Evolutionary conservation across 2,329 filamentous ascomycete genomes (phyloP).

Genomic region (Aspergillus amoenus): DNA sequence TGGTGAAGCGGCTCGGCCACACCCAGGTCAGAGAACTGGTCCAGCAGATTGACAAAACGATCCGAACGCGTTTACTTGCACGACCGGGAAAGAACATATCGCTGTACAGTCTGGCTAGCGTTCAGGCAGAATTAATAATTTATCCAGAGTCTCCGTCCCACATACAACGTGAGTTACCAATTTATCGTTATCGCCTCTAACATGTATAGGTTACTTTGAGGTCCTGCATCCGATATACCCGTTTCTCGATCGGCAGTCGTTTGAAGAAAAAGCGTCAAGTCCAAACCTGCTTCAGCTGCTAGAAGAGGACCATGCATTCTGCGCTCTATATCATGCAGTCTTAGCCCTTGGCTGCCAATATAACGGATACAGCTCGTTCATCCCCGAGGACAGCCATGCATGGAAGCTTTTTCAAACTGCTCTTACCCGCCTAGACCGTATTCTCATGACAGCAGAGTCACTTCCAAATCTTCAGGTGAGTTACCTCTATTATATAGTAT

Average conservation of each 20-base stretch:
- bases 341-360: slow-evolving; percentile 40
- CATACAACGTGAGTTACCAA: not conserved
- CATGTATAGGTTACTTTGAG: slow-evolving; percentile 37
- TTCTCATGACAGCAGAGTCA: not conserved
- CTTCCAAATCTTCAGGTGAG: slow-evolving; percentile 6
- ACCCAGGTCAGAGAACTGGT: not conserved
- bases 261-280: slow-evolving; percentile 44
- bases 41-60: not conserved
- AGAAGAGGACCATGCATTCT: slow-evolving; percentile 52
- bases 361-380: slow-evolving; percentile 10
- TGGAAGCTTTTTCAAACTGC: slow-evolving; percentile 5
- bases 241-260: slow-evolving; percentile 38
- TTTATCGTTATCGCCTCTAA: not conserved
- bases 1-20: slow-evolving; percentile 1
- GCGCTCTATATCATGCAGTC: slow-evolving; percentile 36
- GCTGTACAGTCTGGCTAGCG: not conserved
- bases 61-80: not conserved
- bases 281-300: slow-evolving; percentile 49
- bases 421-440: not conserved
- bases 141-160: not conserved
- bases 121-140: not conserved
- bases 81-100: not conserved
- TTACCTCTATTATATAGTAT: not conserved
- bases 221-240: slow-evolving; percentile 41
- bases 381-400: not conserved